Conservation (phyloP, 2,329 filamentous ascomycete genomes). For the Rhynchosporium agropyri region DNA sequence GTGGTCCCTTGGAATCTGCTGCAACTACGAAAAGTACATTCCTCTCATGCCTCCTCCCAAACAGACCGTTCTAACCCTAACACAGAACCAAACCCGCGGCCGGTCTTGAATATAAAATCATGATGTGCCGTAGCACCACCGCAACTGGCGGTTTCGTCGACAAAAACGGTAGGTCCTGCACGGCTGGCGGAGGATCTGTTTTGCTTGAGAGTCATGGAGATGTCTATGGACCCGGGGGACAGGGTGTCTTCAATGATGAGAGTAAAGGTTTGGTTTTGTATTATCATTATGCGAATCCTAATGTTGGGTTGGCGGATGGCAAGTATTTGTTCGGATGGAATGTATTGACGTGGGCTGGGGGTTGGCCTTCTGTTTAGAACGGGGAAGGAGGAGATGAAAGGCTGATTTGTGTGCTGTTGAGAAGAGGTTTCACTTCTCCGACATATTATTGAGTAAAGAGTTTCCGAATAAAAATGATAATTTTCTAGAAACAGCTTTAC, state of each 20-base stretch:
- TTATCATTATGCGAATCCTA: slow-evolving; percentile 63
- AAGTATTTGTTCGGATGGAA: slow-evolving; percentile 53
- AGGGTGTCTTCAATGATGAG: slow-evolving; percentile 58
- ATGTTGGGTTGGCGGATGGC: slow-evolving; percentile 53
- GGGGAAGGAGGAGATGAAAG: too few relatives aligned
- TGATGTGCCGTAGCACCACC: slow-evolving; percentile 60
- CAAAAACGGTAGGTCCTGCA: slow-evolving; percentile 54
- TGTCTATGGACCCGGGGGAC: slow-evolving; percentile 67
- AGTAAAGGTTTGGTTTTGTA: slow-evolving; percentile 58
- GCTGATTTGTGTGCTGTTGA: too few relatives aligned
- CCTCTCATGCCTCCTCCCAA: neutral
- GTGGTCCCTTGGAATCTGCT: slow-evolving; percentile 63
- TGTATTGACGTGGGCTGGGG: slow-evolving; percentile 46
- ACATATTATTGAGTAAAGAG: too few relatives aligned
- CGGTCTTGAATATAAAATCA: slow-evolving; percentile 67
- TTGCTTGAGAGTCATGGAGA: slow-evolving; percentile 61
- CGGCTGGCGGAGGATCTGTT: slow-evolving; percentile 59
- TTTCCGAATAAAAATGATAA: too few relatives aligned
- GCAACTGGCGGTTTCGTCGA: slow-evolving; percentile 61
- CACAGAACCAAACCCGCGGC: slow-evolving; percentile 47
- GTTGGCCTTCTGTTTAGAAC: slow-evolving; percentile 47
- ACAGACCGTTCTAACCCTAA: too few relatives aligned
- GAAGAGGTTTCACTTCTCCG: too few relatives aligned
- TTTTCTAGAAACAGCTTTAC: too few relatives aligned
- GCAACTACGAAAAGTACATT: slow-evolving; percentile 53